Percentiles rank a stretch among this genome's conserved stretches.
Evolutionary conservation across 805 yeast genomes (phyloP).

Genomic region (Brettanomyces naardenensis): DNA sequence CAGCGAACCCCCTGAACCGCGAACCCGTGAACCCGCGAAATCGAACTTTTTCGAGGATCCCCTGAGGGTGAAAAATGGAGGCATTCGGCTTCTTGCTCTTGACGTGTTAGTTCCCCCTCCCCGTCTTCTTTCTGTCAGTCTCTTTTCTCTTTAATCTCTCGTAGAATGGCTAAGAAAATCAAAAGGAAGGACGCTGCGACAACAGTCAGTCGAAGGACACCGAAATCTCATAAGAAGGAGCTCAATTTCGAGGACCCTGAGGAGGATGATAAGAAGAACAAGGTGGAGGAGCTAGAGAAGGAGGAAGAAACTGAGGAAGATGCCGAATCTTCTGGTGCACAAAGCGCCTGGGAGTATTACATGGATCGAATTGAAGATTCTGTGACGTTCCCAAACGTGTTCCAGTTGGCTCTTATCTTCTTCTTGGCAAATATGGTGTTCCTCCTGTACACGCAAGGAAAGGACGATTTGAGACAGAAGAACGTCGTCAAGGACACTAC

Average conservation of each 20-base stretch:
- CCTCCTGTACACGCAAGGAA: neutral
- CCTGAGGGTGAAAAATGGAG: no score
- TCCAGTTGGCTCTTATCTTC: conserved; percentile 1
- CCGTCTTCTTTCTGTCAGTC: no score
- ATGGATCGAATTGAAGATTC: neutral
- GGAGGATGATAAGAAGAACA: neutral
- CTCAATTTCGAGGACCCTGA: neutral
- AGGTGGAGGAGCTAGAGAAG: conserved; percentile 1
- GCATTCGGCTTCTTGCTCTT: no score
- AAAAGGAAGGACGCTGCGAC: no score
- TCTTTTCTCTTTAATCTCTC: no score
- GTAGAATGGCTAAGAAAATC: no score
- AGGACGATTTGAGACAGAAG: neutral
- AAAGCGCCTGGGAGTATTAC: conserved; percentile 1
- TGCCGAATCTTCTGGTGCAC: conserved; percentile 1
- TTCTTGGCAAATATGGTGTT: conserved; percentile 3
- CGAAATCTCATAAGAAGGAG: neutral
- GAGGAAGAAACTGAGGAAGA: conserved; percentile 1
- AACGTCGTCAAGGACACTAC: neutral
- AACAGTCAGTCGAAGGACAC: no score
- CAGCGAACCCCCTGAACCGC: no score
- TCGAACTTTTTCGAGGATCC: no score
- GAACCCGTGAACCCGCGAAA: no score
- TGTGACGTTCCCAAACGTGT: neutral
- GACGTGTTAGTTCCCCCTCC: no score